These are phyloP conservation scores for Chlorencoelia australis DNA, from an alignment of 2,329 filamentous ascomycete genomes.

Conservation along the genomic window DNA sequence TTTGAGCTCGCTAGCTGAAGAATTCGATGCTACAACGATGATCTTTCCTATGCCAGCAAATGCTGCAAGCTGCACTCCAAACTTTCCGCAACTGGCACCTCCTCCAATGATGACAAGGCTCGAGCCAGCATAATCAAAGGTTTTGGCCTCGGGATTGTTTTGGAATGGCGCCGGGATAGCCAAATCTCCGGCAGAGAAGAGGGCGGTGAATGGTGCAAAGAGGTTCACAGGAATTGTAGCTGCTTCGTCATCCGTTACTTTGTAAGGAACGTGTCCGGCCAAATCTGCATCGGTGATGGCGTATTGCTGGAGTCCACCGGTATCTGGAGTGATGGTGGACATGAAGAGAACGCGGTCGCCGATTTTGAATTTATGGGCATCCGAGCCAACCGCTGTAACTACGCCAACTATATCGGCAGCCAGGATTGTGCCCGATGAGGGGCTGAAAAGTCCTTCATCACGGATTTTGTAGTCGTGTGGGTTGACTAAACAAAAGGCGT, in stretches of 20 bases:
- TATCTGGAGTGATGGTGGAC: not conserved
- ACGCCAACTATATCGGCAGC: constrained; percentile 28
- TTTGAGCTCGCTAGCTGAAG: constrained; percentile 24
- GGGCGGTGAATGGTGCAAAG: constrained; percentile 25
- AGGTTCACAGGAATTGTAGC: constrained; percentile 30
- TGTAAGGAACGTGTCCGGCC: constrained; percentile 27
- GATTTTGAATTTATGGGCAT: constrained; percentile 12
- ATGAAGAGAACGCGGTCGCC: constrained; percentile 3
- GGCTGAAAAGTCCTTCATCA: constrained; percentile 27
- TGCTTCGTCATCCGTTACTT: constrained; percentile 28
- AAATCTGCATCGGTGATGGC: constrained; percentile 24
- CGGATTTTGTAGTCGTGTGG: constrained; percentile 7
- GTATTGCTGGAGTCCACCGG: constrained; percentile 30
- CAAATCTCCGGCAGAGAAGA: constrained; percentile 23
- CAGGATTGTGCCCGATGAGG: constrained; percentile 25
- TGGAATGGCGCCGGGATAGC: constrained; percentile 3
- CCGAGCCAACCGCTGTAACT: constrained; percentile 26
- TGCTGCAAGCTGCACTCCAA: constrained; percentile 26
- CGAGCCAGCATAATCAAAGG: constrained; percentile 2
- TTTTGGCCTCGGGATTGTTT: not conserved
- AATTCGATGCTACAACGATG: constrained; percentile 27
- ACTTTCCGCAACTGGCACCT: constrained; percentile 27
- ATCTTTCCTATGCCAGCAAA: constrained; percentile 30
- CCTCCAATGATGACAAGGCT: constrained; percentile 28
- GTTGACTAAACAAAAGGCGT: not conserved